A percentile compares a stretch with the other conserved stretches of the same genome.
These are phyloP conservation scores for Paramecium primaurelia DNA, from an alignment of 73 alveolate species.

Conservation along the genomic window DNA sequence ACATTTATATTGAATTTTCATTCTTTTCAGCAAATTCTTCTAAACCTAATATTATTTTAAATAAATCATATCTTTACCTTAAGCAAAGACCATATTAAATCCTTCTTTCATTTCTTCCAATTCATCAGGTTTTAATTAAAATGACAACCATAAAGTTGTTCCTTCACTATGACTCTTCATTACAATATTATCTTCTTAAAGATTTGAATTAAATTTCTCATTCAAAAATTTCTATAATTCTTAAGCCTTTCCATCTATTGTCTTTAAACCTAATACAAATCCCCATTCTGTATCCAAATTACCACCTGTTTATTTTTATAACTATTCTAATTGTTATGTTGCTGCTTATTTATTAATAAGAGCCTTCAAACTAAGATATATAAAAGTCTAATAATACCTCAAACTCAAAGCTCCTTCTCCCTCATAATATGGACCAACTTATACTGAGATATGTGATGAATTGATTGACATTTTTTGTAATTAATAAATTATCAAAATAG, in stretches of 20 bases:
- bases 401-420: neutral
- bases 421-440: constrained; percentile 15
- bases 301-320: neutral
- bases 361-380: neutral
- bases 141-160: neutral
- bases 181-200: neutral
- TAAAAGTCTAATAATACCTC: neutral
- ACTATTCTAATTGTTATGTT: neutral
- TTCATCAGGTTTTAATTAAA: neutral
- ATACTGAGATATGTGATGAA: neutral
- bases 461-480: neutral
- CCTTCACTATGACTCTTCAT: neutral
- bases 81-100: constrained; percentile 18
- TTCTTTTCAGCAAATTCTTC: constrained; percentile 16
- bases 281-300: constrained; percentile 36
- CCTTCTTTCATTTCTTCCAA: neutral
- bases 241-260: neutral
- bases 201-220: neutral
- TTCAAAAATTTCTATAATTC: neutral
- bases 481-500: neutral
- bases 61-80: neutral
- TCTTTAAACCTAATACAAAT: neutral
- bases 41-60: neutral
- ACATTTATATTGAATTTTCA: neutral
- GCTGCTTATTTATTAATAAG: neutral